Base-by-base conservation (phyloP, 805 yeast genomes). In the Sugiyamaella smithiae region DNA sequence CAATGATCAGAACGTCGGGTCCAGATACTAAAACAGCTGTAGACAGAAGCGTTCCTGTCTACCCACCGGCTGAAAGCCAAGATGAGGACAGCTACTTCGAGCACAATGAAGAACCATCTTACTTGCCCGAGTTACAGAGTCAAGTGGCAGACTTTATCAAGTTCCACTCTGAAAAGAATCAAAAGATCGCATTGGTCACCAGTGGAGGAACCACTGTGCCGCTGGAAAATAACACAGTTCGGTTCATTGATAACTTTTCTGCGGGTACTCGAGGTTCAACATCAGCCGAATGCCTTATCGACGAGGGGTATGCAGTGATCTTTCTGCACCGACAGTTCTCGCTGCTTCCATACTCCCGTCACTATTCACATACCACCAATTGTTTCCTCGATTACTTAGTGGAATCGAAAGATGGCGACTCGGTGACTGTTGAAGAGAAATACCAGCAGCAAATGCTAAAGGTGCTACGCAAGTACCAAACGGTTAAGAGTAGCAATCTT, bases 141-240 rank as follows among this genome's bases (percentile, higher is more conserved):
- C 80, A 82, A 52, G 81, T 86, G 6, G 63, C 69, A 7, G 75
- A 74, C 1, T 91, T 91, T 64, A 76, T 90, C 40, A 65, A 74
- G 19, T 67, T 59, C 50, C 95, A 88, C 60, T 55, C 64, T 11
- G 49, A 56, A 1, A 57, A 63, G 31, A 61, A 74, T 3, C 71
- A 74, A 46, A 78, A 75, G 42, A 77, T 91, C 11, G 98, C 81
- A 0, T 69, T 91, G 40, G 95, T 91, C 2, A 93, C 99, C 0
- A 82, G 91, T 6, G 99, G 99, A 20, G 99, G 99, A 19, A 93
- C 99, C 0, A 91, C 97, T 0, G 99, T 93, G 0, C 99, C 99
- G 0, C 71, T 93, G 56, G 99, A 93, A 62, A 90, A 89, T 67
- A 93, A 93, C 63, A 93, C 99, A 0, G 99, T 93, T 5, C 71